These are phyloP conservation scores for Rhodocollybia butyracea DNA, from an alignment of 768 basidiomycete species.

Conservation along the genomic window DNA sequence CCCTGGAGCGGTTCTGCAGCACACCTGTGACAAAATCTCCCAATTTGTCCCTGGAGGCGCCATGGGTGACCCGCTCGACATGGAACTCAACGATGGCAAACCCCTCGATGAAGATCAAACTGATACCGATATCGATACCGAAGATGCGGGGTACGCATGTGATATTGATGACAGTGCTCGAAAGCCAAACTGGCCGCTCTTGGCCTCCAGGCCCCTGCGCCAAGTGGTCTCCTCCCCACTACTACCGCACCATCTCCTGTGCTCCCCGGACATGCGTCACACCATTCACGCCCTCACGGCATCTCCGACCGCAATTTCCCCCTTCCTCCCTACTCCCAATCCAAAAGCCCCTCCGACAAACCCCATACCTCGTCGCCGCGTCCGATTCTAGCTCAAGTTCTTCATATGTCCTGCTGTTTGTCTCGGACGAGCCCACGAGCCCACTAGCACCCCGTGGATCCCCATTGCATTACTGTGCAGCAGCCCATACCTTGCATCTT, in stretches of 20 bases:
- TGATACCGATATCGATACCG: no score
- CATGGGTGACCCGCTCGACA: neutral
- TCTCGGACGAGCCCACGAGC: no score
- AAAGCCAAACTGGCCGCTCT: constrained; percentile 1
- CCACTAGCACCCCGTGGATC: neutral
- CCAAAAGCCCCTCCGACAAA: no score
- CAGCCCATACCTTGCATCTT: neutral
- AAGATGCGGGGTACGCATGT: neutral
- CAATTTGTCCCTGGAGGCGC: constrained; percentile 2
- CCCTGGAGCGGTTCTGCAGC: constrained; percentile 8
- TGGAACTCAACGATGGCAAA: neutral
- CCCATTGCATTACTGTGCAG: neutral
- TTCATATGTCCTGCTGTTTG: neutral
- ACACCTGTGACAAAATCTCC: constrained; percentile 1
- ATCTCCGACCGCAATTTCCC: constrained; percentile 4
- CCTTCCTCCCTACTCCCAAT: no score
- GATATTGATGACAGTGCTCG: neutral
- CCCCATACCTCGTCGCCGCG: neutral
- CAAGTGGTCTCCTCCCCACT: neutral
- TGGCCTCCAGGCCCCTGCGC: neutral
- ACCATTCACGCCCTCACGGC: constrained; percentile 2
- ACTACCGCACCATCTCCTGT: neutral
- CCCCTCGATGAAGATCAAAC: no score
- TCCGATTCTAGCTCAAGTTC: no score
- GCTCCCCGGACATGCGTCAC: neutral